These are phyloP conservation scores for Phytophthora multivora DNA, from an alignment of 352 stramenopile genomes.

Conservation along the genomic window DNA sequence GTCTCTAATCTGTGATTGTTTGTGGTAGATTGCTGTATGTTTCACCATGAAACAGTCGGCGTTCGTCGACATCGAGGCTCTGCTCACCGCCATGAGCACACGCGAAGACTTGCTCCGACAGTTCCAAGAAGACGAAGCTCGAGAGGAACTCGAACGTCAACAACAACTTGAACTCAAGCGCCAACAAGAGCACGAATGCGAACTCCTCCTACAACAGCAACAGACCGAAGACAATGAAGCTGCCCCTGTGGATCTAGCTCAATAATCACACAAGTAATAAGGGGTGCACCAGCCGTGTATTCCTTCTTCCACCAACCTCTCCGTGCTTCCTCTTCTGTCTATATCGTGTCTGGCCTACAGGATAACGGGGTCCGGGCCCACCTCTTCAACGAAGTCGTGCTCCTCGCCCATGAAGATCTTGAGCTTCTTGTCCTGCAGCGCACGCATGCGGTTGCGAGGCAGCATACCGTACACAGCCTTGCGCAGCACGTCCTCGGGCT, in stretches of 20 bases:
- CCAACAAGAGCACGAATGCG: constrained; percentile 2
- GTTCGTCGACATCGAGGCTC: constrained; percentile 43
- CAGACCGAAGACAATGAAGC: not conserved
- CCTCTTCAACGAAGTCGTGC: constrained; percentile 92
- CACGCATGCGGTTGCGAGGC: constrained; percentile 96
- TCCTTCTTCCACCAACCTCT: constrained; percentile 1
- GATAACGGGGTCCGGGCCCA: constrained; percentile 87
- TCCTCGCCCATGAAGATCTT: constrained; percentile 95
- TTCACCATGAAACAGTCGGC: constrained; percentile 34
- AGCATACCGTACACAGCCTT: constrained; percentile 98
- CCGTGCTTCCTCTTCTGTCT: constrained; percentile 12
- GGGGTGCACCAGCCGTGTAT: constrained; percentile 16
- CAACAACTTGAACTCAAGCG: constrained; percentile 7
- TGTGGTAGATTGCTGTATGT: constrained; percentile 37
- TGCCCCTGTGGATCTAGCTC: not conserved
- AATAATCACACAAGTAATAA: constrained; percentile 10
- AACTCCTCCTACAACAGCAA: constrained; percentile 6
- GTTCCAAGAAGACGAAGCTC: constrained; percentile 28
- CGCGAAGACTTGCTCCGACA: constrained; percentile 31
- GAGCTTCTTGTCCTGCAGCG: constrained; percentile 95
- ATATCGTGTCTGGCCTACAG: constrained; percentile 51
- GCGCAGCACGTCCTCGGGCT: constrained; percentile 95
- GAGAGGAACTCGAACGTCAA: constrained; percentile 18
- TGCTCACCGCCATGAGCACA: constrained; percentile 40
- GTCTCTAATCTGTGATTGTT: no score